Evolutionary conservation across 1,139 yeast genomes (phyloP), one percentile per base, ranked within the genome.

Genomic region (Sugiyamaella castrensis): DNA sequence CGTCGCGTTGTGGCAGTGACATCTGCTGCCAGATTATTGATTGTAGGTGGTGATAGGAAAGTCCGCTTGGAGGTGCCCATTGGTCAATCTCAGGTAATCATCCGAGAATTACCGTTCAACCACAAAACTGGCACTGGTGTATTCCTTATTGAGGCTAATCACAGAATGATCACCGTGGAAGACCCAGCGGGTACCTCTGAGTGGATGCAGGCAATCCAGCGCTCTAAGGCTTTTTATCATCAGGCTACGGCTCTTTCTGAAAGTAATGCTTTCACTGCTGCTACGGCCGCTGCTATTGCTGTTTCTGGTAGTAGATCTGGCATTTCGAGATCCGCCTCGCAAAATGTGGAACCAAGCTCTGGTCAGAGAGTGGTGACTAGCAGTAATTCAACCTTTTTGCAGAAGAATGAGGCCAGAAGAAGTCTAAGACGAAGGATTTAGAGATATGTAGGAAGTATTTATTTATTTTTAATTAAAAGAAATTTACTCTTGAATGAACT

Each of bases 251-350:
- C 56, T 4, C 46, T 57, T 13, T 49, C 55, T 2, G 55, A 55
- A 13, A 44, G 55, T 11, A 60, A 59, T 34, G 63, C 68, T 1
- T 61, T 61, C 19, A 64, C 66, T 19, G 71, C 71, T 0, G 68
- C 70, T 2, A 60, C 69, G 3, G 71, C 71, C 1, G 71, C 71
- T 1, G 69, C 69, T 2, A 36, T 58, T 26, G 61, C 63, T 1
- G 60, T 53, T 13, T 53, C 55, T 11, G 51, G 47, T 4, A 46
- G 46, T 6, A 31, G 32, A 6, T 36, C 44, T 8, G 15, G 19
- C 37, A 24, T 34, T 29, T 7, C 36, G 37, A 38, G 43, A 31
- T 12, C 47, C 26, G 44, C 37, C 27, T 41, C 19, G 11, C 42
- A 31, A 16, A 38, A 28, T 34, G 13, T 15, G 4, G 16, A 41